Conservation (phyloP, 371 early-diverging fungal genomes). For the Haplosporangium sp. region DNA sequence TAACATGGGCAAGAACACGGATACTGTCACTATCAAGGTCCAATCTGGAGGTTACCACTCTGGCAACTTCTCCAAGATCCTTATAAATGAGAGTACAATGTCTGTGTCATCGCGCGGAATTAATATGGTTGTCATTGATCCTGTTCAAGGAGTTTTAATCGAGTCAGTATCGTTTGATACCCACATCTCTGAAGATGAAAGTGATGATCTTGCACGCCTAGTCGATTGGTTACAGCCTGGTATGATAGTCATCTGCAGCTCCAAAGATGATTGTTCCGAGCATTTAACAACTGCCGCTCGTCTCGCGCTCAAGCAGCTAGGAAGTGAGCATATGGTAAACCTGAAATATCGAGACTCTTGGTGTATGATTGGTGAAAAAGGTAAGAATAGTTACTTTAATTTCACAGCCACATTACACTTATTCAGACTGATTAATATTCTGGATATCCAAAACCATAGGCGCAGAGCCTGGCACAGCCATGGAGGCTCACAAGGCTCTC, state of each 20-base stretch:
- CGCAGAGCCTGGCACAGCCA: conserved; percentile 26
- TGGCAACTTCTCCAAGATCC: conserved; percentile 81
- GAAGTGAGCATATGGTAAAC: conserved; percentile 67
- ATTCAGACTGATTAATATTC: background rate
- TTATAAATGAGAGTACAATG: conserved; percentile 71
- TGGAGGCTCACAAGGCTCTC: conserved; percentile 60
- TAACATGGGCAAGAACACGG: conserved; percentile 30
- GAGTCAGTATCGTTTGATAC: conserved; percentile 84
- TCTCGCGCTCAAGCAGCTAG: conserved; percentile 70
- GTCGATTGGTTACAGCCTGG: conserved; percentile 73
- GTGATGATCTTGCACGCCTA: conserved; percentile 75
- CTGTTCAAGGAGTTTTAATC: conserved; percentile 71
- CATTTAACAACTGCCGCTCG: conserved; percentile 71
- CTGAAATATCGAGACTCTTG: conserved; percentile 83
- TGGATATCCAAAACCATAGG: conserved; percentile 12
- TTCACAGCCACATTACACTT: background rate
- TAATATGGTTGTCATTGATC: conserved; percentile 80
- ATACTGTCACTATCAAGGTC: conserved; percentile 59
- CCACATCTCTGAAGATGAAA: conserved; percentile 76
- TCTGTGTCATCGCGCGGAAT: conserved; percentile 79
- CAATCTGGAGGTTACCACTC: conserved; percentile 83
- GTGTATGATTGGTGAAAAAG: conserved; percentile 83
- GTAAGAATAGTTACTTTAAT: conserved; percentile 23
- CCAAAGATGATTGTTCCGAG: conserved; percentile 81
- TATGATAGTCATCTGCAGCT: conserved; percentile 73